phyloP scores from a whole-genome alignment of 2,329 filamentous ascomycete genomes.

The Albifimbria verrucaria region DNA sequence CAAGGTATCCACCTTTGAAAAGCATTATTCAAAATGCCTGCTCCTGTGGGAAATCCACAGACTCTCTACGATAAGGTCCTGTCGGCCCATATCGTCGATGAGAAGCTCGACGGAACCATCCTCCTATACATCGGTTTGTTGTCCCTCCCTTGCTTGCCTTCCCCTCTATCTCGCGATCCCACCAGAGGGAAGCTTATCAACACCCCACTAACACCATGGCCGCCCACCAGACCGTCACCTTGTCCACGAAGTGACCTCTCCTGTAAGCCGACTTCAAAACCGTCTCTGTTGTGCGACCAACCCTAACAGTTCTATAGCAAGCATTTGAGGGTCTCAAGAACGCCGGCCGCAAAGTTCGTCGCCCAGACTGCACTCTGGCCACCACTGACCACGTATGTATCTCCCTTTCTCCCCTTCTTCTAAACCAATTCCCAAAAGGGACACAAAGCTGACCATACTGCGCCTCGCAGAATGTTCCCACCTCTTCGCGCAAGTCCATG shows the following conservation, averaged over 20 bases:
- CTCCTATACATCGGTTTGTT: slow-evolving; percentile 85
- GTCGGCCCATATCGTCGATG: slow-evolving; percentile 88
- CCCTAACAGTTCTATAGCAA: slow-evolving; percentile 75
- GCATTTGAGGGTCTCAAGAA: slow-evolving; percentile 95
- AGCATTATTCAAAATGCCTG: slow-evolving; percentile 62
- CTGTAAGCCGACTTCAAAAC: slow-evolving; percentile 53
- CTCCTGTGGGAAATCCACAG: slow-evolving; percentile 66
- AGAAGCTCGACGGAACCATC: slow-evolving; percentile 90
- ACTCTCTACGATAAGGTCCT: slow-evolving; percentile 99
- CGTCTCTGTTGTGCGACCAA: too few relatives aligned
- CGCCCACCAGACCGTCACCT: slow-evolving; percentile 97
- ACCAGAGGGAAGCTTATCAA: too few relatives aligned
- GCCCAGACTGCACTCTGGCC: slow-evolving; percentile 93
- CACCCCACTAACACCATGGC: too few relatives aligned
- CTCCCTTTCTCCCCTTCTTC: not conserved
- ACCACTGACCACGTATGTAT: slow-evolving; percentile 89
- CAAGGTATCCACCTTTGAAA: too few relatives aligned
- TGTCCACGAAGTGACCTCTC: slow-evolving; percentile 97
- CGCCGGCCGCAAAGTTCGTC: slow-evolving; percentile 79
- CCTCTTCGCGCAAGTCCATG: slow-evolving; percentile 82
- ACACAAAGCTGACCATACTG: slow-evolving; percentile 4
- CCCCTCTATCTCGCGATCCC: not conserved
- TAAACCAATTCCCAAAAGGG: not conserved
- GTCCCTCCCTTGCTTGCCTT: too few relatives aligned
- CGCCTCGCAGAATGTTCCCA: slow-evolving; percentile 77